Base-by-base conservation (phyloP, 257 asterid genomes). In the Rehmannia glutinosa region DNA sequence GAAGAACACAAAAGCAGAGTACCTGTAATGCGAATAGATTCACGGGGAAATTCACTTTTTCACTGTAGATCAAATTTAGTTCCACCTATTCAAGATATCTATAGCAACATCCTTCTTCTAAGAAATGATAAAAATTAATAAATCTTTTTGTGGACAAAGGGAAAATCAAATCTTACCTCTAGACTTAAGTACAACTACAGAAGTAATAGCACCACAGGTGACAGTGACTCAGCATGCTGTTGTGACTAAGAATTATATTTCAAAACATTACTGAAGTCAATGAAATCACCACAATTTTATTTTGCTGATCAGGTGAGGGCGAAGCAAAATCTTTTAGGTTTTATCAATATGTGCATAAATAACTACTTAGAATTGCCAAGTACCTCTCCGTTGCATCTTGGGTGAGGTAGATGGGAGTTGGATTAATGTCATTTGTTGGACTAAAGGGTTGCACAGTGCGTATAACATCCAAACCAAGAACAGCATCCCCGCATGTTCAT, bases 401-500 rank as follows among this genome's bases (percentile, higher is more conserved):
- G 69, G 86, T 82, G 62, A 94, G 93, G 81, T 86, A 81, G 73
- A 94, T 71, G 50, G 97, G 96, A 58, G 96, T 94, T 13, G 99
- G 97, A 62, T 77, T 83, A 69, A 90, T 88, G 67, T 88, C 97
- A 78, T 94, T 93, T 47, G 90, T 90, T 53, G 96, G 77, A 69
- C 97, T 94, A 83, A 64, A 85, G 68, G 96, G 97, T 80, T 94
- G 99, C 81, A 94, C 97, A 43, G 75, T 46, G 4, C 99, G 96
- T 76, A 94, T 68, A 65, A 90, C 99, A 69, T 94, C 99, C 83
- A 94, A 84, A 71, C 99, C 99, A 73, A 94, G 97, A 83, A 86
- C 86, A 47, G 99, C 97, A 75, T 91, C 99, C n/a, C n/a, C 80
- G 99, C 97, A 79, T 94, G 99, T 78, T 91, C 97, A 78, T 94